Evolutionary conservation across 768 basidiomycete species (phyloP), one percentile per base, ranked within the genome.

Genomic region (Mycena filopes): DNA sequence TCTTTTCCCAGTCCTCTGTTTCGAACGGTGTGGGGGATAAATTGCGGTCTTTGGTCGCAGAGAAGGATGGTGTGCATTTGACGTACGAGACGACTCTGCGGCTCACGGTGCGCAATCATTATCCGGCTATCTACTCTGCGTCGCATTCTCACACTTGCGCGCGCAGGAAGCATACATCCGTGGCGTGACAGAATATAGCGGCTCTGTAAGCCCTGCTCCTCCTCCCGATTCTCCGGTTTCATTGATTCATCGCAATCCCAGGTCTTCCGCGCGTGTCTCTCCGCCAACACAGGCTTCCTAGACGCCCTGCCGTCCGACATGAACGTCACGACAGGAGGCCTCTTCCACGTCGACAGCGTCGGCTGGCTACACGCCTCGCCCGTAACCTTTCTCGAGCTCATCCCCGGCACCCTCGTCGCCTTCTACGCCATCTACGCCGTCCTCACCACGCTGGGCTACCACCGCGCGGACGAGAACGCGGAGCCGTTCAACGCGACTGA

Each of bases 191-290:
- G 43, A 56, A 20, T 56, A 28, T 20, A 56, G 55, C 26, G 55
- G 29, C 16, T 33, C 55, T 45, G 55, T 56, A 28, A 29, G 55
- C 16, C 20, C 10, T 46, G 29, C 8, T 6, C 18, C 31, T 8
- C n/a, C 15, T 55, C 25, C 15, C 15, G 15, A 28, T 47, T 16
- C 20, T 29, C 26, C 18, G 36, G 25, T 28, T 25, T 26, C 20
- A 26, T 25, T 8, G n/a, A n/a, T n/a, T n/a, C n/a, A n/a, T n/a
- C n/a, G n/a, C n/a, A n/a, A 18, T 43, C 6, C 9, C 23, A 56
- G 55, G 55, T 56, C 11, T 23, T 56, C 11, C 55, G 55, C 2
- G 55, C 28, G 9, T 56, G 55, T 31, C 55, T 56, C 29, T 56
- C 42, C 2, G 55, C 20, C 28, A 45, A 47, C 46, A 10, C 12